Base-by-base conservation (phyloP, 352 stramenopile genomes). In the Globisporangium sylvaticum region DNA sequence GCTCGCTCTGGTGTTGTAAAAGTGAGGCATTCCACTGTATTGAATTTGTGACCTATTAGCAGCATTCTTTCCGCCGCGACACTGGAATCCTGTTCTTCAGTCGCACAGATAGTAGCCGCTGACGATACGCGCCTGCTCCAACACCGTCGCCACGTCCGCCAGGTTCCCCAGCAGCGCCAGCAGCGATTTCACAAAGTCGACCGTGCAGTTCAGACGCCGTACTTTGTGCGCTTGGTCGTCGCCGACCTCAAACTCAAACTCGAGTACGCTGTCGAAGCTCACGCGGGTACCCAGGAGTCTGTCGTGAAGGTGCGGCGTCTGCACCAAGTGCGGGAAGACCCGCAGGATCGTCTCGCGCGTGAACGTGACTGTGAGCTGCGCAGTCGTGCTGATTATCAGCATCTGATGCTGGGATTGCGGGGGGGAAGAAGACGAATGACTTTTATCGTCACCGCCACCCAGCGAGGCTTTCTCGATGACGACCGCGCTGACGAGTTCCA, bases 241-340 rank as follows among this genome's bases (percentile, higher is more conserved):
- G n/a, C 29, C 22, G 18, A 46, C 14, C 4, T 29, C 32, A n/a
- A 62, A 62, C 8, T 46, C 57, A 9, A 62, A 48, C 32, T 25
- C 27, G 22, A 9, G 8, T 7, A 62, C 57, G 31, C 20, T 20
- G 34, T 52, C 39, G n/a, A 52, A 32, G 3, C 31, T 53, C 27
- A 62, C 32, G 57, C 57, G 57, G 15, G 44, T 62, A 4, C 32
- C 57, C 1, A 62, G 8, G 31, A 62, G 31, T 50, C 18, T 50
- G 9, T 52, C 39, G 10, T 31, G 10, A 31, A 62, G 15, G 3
- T 24, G 34, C 32, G 20, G 2, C 9, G 10, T 22, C 9, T 37
- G 57, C n/a, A 29, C 57, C 53, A 76, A 22, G 48, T 75, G 68
- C 3, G 61, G 68, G 20, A 65, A 77, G 5, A 63, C 52, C 10